Evolutionary conservation across 1,284 basidiomycete genomes (phyloP), one percentile per base, ranked within the genome.

Genomic region (Vanrija pseudolonga): DNA sequence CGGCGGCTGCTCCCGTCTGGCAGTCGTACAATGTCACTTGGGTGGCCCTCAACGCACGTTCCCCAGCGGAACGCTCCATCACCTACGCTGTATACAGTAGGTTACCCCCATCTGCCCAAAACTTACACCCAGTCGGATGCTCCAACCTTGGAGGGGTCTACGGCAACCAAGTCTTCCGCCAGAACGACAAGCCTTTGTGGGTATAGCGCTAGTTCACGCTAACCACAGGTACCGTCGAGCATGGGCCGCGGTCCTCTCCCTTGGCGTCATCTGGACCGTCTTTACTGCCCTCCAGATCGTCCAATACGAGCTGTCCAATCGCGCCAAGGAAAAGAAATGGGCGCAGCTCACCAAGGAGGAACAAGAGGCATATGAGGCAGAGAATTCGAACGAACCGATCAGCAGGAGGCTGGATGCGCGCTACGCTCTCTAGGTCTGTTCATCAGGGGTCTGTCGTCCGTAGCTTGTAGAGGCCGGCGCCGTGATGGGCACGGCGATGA

Each of bases 81-180:
- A 52, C 50, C 20, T 52, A 52, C 37, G 50, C 50, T 6, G 50
- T 52, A 18, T 52, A 52, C 45, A 52, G 50, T 52, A 7, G 2
- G 50, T 52, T 26, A 8, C 6, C 8, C 7, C 18, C 36, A 6
- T n/a, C 37, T 4, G 43, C 20, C 15, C 32, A 6, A 11, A 8
- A 37, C 44, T 51, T 3, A 51, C 18, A 17, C 19, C 57, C 58
- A 18, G 62, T 67, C 50, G 64, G 62, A 57, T 55, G 62, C 2
- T 67, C 67, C 41, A 71, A 71, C 51, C 50, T 50, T 2, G 67
- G 65, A 0, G 68, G 65, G n/a, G 67, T 68, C 24, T 62, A 65
- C 50, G 68, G 66, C 3, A 60, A 60, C 1, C 68, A 71, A 44
- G 59, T 71, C 47, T 65, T 67, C 59, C 64, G 68, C 47, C 42